phyloP scores from a whole-genome alignment of 1,139 yeast species.

The Yamadazyma atlantica region DNA sequence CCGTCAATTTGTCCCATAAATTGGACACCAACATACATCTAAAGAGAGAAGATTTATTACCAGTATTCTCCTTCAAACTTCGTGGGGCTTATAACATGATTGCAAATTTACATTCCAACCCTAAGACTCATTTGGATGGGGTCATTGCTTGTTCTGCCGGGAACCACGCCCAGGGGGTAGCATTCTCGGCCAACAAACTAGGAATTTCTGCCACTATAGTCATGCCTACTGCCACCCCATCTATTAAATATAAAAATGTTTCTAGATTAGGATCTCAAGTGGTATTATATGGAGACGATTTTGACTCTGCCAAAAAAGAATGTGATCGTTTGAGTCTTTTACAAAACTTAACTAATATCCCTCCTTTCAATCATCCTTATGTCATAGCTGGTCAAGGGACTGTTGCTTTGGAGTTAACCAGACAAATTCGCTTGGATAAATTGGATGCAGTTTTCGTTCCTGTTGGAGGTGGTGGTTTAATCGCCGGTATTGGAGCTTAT shows the following conservation, averaged over 20 bases:
- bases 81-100: conserved; percentile 98
- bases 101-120: conserved; percentile 66
- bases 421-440: conserved; percentile 78
- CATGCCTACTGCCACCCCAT: conserved; percentile 97
- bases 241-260: conserved; percentile 89
- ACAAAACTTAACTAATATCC: conserved; percentile 81
- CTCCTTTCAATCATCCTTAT: conserved; percentile 97
- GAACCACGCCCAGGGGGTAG: conserved; percentile 99
- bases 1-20: conserved; percentile 71
- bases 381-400: conserved; percentile 99
- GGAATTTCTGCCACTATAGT: conserved; percentile 94
- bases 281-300: conserved; percentile 88
- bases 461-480: conserved; percentile 96
- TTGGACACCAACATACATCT: conserved; percentile 70
- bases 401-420: conserved; percentile 84
- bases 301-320: conserved; percentile 88
- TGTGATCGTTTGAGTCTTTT: conserved; percentile 69
- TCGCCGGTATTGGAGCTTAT: conserved; percentile 89
- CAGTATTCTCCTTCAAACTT: conserved; percentile 92
- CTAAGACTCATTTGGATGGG: conserved; percentile 71
- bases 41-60: conserved; percentile 89
- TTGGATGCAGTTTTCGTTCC: conserved; percentile 88
- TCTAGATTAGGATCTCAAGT: conserved; percentile 92
- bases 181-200: conserved; percentile 80
- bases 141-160: conserved; percentile 99